Evolutionary conservation across 352 stramenopile species (phyloP).

Genomic region (Pythium aristosporum): DNA sequence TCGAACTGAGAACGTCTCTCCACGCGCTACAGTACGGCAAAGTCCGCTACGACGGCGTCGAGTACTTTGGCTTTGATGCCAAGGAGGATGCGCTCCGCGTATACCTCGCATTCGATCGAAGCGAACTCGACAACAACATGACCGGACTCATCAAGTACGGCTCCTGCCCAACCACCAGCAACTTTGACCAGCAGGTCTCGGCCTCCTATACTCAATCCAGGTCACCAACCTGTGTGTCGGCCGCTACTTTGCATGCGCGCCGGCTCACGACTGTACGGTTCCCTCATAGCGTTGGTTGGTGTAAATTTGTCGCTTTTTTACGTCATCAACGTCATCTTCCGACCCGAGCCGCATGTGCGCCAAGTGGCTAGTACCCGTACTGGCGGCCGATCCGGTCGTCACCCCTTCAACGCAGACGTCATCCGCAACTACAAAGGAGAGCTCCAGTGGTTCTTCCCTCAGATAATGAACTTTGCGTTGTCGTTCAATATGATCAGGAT

Average conservation of each 20-base stretch:
- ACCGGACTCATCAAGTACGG: constrained; percentile 29
- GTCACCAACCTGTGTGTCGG: constrained; percentile 30
- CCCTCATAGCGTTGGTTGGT: constrained; percentile 29
- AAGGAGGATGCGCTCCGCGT: constrained; percentile 17
- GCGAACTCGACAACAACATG: constrained; percentile 11
- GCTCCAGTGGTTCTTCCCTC: no score
- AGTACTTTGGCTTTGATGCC: constrained; percentile 40
- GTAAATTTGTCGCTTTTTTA: constrained; percentile 19
- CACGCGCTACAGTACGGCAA: constrained; percentile 23
- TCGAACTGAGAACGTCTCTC: neutral
- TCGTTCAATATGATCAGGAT: no score
- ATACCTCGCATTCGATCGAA: constrained; percentile 23
- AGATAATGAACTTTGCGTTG: no score
- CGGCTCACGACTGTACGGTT: constrained; percentile 25
- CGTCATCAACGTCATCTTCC: constrained; percentile 28
- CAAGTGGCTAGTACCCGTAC: constrained; percentile 15
- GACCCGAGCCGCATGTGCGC: constrained; percentile 14
- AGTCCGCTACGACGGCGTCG: constrained; percentile 28
- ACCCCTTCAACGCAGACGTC: constrained; percentile 8
- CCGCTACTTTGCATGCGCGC: constrained; percentile 27
- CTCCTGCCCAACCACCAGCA: constrained; percentile 21
- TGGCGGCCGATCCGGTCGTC: neutral
- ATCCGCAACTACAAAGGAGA: constrained; percentile 10
- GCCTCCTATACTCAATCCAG: constrained; percentile 13
- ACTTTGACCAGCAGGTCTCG: constrained; percentile 28